Base-by-base conservation (phyloP, 257 asterid genomes). In the Solanum chmielewskii region DNA sequence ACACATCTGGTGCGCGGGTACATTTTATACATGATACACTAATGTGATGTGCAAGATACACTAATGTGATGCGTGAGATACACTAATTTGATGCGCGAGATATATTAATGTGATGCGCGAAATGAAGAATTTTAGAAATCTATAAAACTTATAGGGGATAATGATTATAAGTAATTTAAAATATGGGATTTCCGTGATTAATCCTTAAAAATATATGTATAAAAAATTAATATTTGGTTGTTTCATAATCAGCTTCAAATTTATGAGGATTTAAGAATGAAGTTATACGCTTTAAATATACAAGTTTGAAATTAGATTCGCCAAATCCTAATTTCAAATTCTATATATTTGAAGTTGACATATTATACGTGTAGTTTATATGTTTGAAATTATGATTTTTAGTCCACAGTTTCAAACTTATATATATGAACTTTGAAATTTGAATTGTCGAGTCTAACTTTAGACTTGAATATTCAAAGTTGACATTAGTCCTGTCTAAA, bases 171-270 rank as follows among this genome's bases (percentile, higher is more conserved):
- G 1, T 37, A 37, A 37, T 5, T 1, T 37, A 37, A 37, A 4
- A 5, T 1, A 1, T 1, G 39, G 0, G 39, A 37, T 37, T 37
- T 37, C 1, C 0, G 1, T 37, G 7, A 37, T 37, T 37, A 37
- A 5, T 37, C 7, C 7, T 37, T 5, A 37, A 37, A 35, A 35
- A 37, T 37, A 37, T 37, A 37, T 37, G 39, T 52, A 52, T 52
- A 23, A 52, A 2, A 52, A 16, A 52, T 6, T 52, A 64, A 25
- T 64, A 25, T 64, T 64, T 64, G n/a, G 7, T n/a, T 64, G 71
- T 23, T 64, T 64, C 27, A 23, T 64, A 64, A 64, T n/a, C 33
- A 64, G 11, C 71, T 11, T 64, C 31, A 64, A 4, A 64, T 64
- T 64, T 56, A 64, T 64, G 31, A n/a, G 31, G 25, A n/a, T 64